Evolutionary conservation across 345 rosid species (phyloP).

Genomic region (Alliaria petiolata): DNA sequence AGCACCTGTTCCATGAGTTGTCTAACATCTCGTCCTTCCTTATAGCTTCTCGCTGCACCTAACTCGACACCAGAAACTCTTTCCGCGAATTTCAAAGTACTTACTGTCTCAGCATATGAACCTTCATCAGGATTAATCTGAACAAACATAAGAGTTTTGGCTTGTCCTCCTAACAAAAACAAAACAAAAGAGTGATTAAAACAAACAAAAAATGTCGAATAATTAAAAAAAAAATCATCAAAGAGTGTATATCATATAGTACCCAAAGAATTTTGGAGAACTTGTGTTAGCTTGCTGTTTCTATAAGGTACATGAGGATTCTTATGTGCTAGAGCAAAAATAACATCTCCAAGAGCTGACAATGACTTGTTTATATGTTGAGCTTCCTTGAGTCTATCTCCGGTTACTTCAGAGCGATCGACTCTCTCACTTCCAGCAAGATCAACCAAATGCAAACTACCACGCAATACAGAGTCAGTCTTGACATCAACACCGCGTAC

Average conservation of each 20-base stretch:
- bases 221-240: background rate
- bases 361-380: slow-evolving; percentile 90
- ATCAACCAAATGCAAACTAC: slow-evolving; percentile 82
- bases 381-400: slow-evolving; percentile 88
- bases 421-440: slow-evolving; percentile 96
- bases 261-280: slow-evolving; percentile 91
- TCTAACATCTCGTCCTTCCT: slow-evolving; percentile 72
- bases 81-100: slow-evolving; percentile 87
- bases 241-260: background rate
- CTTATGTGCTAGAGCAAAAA: slow-evolving; percentile 79
- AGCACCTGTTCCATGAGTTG: slow-evolving; percentile 84
- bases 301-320: slow-evolving; percentile 80
- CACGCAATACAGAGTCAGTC: slow-evolving; percentile 56
- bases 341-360: slow-evolving; percentile 93
- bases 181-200: background rate
- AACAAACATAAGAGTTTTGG: slow-evolving; percentile 92
- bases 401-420: slow-evolving; percentile 88
- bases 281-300: slow-evolving; percentile 95
- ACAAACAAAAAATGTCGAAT: background rate
- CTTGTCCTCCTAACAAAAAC: slow-evolving; percentile 65
- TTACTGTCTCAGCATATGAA: slow-evolving; percentile 79
- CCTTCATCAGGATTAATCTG: slow-evolving; percentile 94
- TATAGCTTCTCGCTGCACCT: slow-evolving; percentile 82
- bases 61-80: slow-evolving; percentile 94
- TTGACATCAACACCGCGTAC: slow-evolving; percentile 62